Evolutionary conservation across 2,329 filamentous ascomycete species (phyloP), one percentile per base, ranked within the genome.

Genomic region (Xylariomycetidae sp.): DNA sequence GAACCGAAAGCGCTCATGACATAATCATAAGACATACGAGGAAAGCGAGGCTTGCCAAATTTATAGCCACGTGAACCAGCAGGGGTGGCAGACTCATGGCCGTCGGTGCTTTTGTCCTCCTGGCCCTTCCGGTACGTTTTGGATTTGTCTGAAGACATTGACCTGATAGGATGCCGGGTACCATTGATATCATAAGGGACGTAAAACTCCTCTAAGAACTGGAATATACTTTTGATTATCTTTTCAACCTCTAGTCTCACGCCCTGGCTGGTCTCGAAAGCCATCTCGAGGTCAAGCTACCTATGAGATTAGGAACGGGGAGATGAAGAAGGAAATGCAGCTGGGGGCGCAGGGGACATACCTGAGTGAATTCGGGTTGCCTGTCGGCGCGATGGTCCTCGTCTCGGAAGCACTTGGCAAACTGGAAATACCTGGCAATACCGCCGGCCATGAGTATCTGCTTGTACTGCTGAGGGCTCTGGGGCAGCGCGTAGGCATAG

Each of bases 381-480:
- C 92, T 74, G 58, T 98, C 94, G 1, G 90, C 86, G 14, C 92
- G 76, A 22, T 92, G 69, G 58, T 97, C 94, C 56, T 98, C 92
- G 53, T 98, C 94, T 11, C 92, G 81, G 61, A 96, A 98, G 55
- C 92, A 98, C 44, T 80, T 82, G 2, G 92, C 94, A 63, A 96
- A 88, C 51, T 98, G 92, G 59, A 83, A 94, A 57, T 98, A 98
- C 25, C 74, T 77, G 1, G 72, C 65, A 9, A 96, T 74, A 0
- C 90, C 90, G 40, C 85, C 85, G 0, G 88, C 86, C 88, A 98
- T 97, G 26, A 98, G 73, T 2, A 96, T 86, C 64, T 98, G 92
- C 64, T 98, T 98, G 57, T 97, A 98, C 59, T 98, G 92, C 58
- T 98, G 92, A 1, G 92, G 92, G 45, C 90, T 97, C 58, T 98